A percentile compares a stretch with the other conserved stretches of the same genome.
Evolutionary conservation across 2,329 filamentous ascomycete species (phyloP).

Genomic region (Pseudogymnoascus sp.): DNA sequence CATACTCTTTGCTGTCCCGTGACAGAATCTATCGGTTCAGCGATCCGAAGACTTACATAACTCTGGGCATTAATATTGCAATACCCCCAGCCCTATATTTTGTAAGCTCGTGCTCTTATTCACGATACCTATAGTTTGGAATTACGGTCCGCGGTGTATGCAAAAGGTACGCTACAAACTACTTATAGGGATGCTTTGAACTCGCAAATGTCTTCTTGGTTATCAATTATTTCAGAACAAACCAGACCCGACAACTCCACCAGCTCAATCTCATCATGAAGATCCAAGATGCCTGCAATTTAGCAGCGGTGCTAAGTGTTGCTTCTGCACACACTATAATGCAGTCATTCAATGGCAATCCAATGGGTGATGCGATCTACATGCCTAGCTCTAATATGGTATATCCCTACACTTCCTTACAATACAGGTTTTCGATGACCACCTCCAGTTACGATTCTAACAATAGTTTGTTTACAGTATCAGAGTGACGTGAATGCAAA

Average conservation of each 20-base stretch:
- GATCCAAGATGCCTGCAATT: background rate
- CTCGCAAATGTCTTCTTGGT: background rate
- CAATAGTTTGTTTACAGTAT: background rate
- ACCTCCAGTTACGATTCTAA: background rate
- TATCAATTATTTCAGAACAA: background rate
- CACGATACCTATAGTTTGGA: background rate
- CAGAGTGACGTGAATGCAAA: slow-evolving; percentile 1
- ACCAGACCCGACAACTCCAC: background rate
- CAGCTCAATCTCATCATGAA: background rate
- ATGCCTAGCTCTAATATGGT: slow-evolving; percentile 3
- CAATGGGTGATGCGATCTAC: background rate
- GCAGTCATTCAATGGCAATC: background rate
- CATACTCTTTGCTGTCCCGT: background rate
- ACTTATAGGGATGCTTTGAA: background rate
- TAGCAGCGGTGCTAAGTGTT: slow-evolving; percentile 25
- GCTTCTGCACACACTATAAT: slow-evolving; percentile 33
- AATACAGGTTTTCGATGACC: background rate
- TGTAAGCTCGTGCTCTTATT: background rate
- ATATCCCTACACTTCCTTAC: background rate
- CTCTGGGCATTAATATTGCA: background rate
- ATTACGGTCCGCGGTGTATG: background rate
- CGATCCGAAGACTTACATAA: background rate
- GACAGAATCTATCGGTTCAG: background rate
- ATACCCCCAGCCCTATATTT: background rate
- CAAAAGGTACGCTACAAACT: background rate